Evolutionary conservation across 805 yeast genomes (phyloP).

Genomic region (Candida suzukii): DNA sequence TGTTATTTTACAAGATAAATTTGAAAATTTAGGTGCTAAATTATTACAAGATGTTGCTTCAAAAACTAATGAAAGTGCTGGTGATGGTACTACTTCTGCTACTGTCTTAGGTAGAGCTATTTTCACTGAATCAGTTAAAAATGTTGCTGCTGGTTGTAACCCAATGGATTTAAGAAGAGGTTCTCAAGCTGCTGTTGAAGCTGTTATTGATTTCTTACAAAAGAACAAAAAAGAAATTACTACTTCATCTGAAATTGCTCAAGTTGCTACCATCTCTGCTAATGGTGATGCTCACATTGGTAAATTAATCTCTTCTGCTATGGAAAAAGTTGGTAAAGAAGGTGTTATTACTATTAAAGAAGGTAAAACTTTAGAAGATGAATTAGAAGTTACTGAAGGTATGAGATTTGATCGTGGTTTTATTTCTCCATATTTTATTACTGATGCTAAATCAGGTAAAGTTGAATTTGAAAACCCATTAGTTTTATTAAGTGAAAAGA

Average conservation of each 20-base stretch:
- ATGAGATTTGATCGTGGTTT: conserved; percentile 97
- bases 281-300: conserved; percentile 95
- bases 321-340: conserved; percentile 98
- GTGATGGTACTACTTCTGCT: conserved; percentile 98
- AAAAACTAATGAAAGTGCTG: conserved; percentile 95
- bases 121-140: conserved; percentile 90
- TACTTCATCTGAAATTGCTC: conserved; percentile 91
- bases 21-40: conserved; percentile 95
- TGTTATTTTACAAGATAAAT: conserved; percentile 75
- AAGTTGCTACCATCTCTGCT: conserved; percentile 96
- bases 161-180: conserved; percentile 98
- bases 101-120: conserved; percentile 94
- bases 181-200: conserved; percentile 93
- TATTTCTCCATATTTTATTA: conserved; percentile 94
- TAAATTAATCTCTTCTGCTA: conserved; percentile 82
- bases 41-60: conserved; percentile 94
- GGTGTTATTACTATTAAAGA: conserved; percentile 98
- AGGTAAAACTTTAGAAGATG: conserved; percentile 95
- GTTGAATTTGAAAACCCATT: conserved; percentile 94
- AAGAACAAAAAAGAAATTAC: conserved; percentile 88
- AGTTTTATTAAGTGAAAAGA: conserved; percentile 84
- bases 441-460: conserved; percentile 87
- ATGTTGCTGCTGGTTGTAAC: conserved; percentile 98
- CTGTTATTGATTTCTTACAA: conserved; percentile 79
- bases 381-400: conserved; percentile 95